Percentiles rank a stretch among this genome's conserved stretches.
Conservation (phyloP, 108 stramenopile species). For the Parmales sp. region DNA sequence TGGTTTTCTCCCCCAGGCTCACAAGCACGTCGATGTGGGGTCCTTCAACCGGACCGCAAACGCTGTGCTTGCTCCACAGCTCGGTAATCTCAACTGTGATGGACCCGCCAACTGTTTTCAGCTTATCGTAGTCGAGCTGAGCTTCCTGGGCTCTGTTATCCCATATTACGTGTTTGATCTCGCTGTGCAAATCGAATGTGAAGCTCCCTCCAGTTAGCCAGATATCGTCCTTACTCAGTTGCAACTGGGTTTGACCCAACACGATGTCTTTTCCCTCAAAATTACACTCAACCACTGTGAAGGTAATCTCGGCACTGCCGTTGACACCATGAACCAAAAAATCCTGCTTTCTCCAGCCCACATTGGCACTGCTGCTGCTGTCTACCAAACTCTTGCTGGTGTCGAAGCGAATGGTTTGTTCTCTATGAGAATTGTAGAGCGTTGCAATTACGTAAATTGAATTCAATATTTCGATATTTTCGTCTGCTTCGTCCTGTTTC, state of each 20-base stretch:
- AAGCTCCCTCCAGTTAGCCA: not conserved
- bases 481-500: too few relatives aligned
- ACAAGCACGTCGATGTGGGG: not conserved
- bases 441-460: conserved; percentile 1
- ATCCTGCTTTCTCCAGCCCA: not conserved
- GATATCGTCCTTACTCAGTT: not conserved
- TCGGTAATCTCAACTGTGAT: not conserved
- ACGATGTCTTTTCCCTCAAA: not conserved
- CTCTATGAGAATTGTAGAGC: not conserved
- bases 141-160: too few relatives aligned
- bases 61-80: not conserved
- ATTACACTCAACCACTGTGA: not conserved
- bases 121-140: not conserved
- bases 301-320: not conserved
- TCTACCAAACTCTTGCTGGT: not conserved
- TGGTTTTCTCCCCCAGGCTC: not conserved
- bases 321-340: not conserved
- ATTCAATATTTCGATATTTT: too few relatives aligned
- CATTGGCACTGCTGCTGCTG: not conserved
- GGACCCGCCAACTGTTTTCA: not conserved
- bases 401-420: not conserved
- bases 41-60: conserved; percentile 5
- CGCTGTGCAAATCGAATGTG: not conserved
- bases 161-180: too few relatives aligned
- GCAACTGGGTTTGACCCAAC: not conserved